Base-by-base conservation (phyloP, 2,329 filamentous ascomycete species). In the Stenocarpella maydis region DNA sequence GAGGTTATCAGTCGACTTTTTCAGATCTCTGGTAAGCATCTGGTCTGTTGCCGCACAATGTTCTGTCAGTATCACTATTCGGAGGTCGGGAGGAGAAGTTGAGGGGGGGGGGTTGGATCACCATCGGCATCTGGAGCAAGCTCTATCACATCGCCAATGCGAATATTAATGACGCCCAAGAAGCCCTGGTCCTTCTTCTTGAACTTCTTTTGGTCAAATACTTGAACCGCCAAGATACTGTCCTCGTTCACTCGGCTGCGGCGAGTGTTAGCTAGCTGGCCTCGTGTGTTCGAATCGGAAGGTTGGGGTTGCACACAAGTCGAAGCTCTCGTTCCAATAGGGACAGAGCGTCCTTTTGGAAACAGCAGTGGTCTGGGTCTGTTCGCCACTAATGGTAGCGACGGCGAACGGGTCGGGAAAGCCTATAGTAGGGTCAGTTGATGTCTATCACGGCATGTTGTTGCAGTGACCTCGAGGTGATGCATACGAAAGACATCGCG, bases 111-210 rank as follows among this genome's bases (percentile, higher is more conserved):
- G 64, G 47, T 14, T 31, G 53, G 37, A 21, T 26, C 86, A 98
- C 96, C 95, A 84, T 98, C 96, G 73, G 94, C 92, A 69, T 95
- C 94, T 69, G 93, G 89, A 72, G 93, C 91, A 73, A 99, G 85
- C 79, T 98, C 95, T 75, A 99, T 94, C 47, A 96, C 92, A 85
- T 97, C 95, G 76, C 96, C 96, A 74, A 99, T 92, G 70, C 95
- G 91, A 76, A 99, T 92, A 80, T 99, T 99, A 78, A 99, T 98
- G 67, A 99, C 96, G 69, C 96, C 96, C 8, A 99, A 86, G 78
- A 99, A 99, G 10, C 96, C 96, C 80, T 99, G 96, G 76, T 99
- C 96, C 94, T 98, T 99, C 89, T 99, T 99, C 87, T 99, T 99
- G 85, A 99, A 99, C 84, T 99, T 99, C 86, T 98, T 98, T 83